Conservation (phyloP, 139 green algal species). For the Dunaliella sp. region DNA sequence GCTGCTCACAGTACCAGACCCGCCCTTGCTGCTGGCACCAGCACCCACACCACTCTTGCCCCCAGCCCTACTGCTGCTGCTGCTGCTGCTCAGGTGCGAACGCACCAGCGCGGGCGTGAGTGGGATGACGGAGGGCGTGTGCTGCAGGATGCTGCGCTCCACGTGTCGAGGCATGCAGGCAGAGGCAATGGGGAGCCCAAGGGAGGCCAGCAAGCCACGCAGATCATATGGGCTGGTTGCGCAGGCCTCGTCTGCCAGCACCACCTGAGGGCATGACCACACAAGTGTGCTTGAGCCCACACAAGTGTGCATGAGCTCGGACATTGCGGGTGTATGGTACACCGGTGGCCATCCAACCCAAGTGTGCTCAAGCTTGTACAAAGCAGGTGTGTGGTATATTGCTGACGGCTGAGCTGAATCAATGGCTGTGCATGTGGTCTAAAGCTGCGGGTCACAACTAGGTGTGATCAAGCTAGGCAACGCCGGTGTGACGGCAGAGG, state of each 20-base stretch:
- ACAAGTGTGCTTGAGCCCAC: too few species aligned
- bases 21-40: neutral
- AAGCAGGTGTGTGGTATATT: too few species aligned
- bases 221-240: conserved; percentile 8
- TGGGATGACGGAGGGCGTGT: conserved; percentile 3
- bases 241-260: conserved; percentile 36
- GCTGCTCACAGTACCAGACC: neutral
- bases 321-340: too few species aligned
- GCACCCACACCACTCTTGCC: neutral
- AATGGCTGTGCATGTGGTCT: too few species aligned
- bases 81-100: conserved; percentile 6
- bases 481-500: too few species aligned
- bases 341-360: too few species aligned
- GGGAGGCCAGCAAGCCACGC: conserved; percentile 25
- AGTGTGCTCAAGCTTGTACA: too few species aligned
- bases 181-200: conserved; percentile 37
- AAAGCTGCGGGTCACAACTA: too few species aligned
- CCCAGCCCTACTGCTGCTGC: neutral
- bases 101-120: conserved; percentile 18
- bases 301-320: too few species aligned
- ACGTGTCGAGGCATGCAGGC: conserved; percentile 12
- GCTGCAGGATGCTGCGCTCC: conserved; percentile 17
- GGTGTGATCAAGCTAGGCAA: too few species aligned
- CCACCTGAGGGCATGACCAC: neutral
- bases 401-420: too few species aligned